phyloP scores from a whole-genome alignment of 78 protist species.

The Goniomonas avonlea region DNA sequence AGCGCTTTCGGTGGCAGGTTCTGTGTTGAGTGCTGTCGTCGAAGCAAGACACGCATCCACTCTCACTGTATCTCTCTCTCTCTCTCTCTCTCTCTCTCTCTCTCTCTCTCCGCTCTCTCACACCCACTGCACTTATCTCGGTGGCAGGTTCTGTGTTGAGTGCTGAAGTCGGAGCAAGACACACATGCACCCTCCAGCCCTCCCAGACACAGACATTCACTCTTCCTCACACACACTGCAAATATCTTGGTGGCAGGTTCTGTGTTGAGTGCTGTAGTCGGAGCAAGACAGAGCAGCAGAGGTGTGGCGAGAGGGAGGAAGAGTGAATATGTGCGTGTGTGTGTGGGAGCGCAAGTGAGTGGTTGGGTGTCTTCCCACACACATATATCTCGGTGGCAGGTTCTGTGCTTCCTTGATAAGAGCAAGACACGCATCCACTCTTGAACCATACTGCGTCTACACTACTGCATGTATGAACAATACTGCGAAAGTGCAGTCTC shows the following conservation, averaged over 20 bases:
- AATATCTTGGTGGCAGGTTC: no score
- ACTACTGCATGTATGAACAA: background rate
- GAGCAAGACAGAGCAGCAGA: background rate
- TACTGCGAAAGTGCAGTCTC: background rate
- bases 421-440: no score
- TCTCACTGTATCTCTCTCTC: background rate
- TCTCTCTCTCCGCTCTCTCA: background rate
- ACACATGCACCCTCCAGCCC: conserved; percentile 76
- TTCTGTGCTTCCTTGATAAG: no score
- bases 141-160: background rate
- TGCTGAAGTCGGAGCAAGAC: conserved; percentile 46
- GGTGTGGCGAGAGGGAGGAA: background rate
- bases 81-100: background rate
- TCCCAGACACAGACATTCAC: conserved; percentile 62
- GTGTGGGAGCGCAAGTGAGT: no score
- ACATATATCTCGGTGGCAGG: no score
- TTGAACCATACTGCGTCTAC: no score
- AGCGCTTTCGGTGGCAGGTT: background rate
- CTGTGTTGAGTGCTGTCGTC: background rate
- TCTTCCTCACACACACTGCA: conserved; percentile 35
- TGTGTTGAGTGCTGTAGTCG: background rate
- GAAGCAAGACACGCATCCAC: background rate
- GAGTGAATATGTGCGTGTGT: no score
- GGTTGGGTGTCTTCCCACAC: no score
- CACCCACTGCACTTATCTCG: background rate